Evolutionary conservation across 176 grass and related monocot species (phyloP).

Genomic region (Musa troglodytarum): DNA sequence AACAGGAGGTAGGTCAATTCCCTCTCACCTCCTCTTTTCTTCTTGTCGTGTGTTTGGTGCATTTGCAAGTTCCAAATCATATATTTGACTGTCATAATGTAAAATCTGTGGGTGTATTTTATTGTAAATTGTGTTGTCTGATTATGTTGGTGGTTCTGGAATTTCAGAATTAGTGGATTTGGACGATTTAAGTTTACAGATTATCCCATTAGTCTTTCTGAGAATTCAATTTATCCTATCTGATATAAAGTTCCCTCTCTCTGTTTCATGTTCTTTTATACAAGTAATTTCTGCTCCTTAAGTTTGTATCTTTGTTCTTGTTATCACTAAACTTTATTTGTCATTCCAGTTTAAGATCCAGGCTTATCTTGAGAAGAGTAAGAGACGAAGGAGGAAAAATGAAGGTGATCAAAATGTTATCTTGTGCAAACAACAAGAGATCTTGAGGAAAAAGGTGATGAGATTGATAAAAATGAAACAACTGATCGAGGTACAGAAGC

Average conservation of each 20-base stretch:
- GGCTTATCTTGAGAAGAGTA: conserved; percentile 63
- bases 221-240: too few relatives aligned
- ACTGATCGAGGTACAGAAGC: conserved; percentile 54
- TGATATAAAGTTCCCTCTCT: too few relatives aligned
- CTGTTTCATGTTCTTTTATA: too few relatives aligned
- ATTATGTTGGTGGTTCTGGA: too few relatives aligned
- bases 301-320: not conserved
- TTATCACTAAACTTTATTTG: not conserved
- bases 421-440: conserved; percentile 44
- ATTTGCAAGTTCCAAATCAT: not conserved
- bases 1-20: conserved; percentile 52
- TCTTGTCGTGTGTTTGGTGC: not conserved
- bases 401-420: conserved; percentile 38
- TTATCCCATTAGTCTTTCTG: too few relatives aligned
- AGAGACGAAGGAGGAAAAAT: conserved; percentile 40
- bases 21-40: not conserved
- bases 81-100: too few relatives aligned
- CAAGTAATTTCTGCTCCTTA: too few relatives aligned
- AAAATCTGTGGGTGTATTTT: too few relatives aligned
- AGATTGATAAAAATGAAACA: conserved; percentile 59
- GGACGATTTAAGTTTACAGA: too few relatives aligned
- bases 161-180: too few relatives aligned
- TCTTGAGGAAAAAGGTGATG: conserved; percentile 47
- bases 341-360: conserved; percentile 70
- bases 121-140: too few relatives aligned